Conservation (phyloP, 2,329 filamentous ascomycete species). For the Alternaria consortialis region DNA sequence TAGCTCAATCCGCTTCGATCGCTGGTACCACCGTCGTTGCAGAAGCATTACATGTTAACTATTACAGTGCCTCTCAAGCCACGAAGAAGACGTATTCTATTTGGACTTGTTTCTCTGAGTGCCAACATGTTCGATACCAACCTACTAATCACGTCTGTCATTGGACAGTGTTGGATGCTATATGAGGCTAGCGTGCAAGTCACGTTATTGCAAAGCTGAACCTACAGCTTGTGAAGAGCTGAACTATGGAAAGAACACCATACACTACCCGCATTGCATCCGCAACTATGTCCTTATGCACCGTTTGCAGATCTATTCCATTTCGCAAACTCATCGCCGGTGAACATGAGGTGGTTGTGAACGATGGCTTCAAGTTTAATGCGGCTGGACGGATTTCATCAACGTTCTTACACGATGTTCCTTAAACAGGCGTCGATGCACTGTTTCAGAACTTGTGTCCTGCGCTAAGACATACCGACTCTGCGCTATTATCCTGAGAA, state of each 20-base stretch:
- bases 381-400: background rate
- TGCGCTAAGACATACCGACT: background rate
- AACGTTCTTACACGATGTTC: rapidly evolving
- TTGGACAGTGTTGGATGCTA: too few species aligned
- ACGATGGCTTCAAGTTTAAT: background rate
- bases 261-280: background rate
- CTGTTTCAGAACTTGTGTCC: background rate
- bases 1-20: too few species aligned
- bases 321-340: background rate
- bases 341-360: background rate
- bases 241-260: background rate
- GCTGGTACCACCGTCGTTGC: too few species aligned
- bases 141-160: too few species aligned
- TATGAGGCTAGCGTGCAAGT: background rate
- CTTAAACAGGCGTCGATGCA: background rate
- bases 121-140: too few species aligned
- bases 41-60: too few species aligned
- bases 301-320: background rate
- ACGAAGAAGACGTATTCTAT: too few species aligned
- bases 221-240: background rate
- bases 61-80: too few species aligned
- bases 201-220: background rate
- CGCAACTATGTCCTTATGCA: background rate
- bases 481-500: background rate
- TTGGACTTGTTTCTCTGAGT: too few species aligned